Percentiles rank a stretch among this genome's conserved stretches.
phyloP scores from a whole-genome alignment of 2,329 filamentous ascomycete genomes.

The Aspergillus luchuensis region DNA sequence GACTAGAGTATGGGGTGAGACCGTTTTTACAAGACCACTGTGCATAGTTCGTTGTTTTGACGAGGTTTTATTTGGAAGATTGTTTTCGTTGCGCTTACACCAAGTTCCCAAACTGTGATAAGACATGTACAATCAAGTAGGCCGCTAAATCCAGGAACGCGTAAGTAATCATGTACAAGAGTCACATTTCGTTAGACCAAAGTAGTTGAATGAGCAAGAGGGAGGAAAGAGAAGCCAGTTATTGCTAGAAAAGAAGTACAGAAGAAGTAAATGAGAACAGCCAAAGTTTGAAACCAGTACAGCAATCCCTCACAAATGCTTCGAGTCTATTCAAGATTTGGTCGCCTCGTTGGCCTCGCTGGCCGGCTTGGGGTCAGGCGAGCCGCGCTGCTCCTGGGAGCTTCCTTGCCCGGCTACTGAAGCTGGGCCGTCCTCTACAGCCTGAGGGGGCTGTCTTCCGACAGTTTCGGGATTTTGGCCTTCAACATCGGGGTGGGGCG shows the following conservation, averaged over 20 bases:
- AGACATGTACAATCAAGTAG: conserved; percentile 5
- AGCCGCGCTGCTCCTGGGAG: conserved; percentile 38
- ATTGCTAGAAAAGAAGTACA: conserved; percentile 21
- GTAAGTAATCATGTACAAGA: conserved; percentile 20
- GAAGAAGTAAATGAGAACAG: conserved; percentile 15
- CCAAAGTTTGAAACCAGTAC: conserved; percentile 14
- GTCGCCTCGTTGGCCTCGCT: conserved; percentile 53
- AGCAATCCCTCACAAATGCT: conserved; percentile 23
- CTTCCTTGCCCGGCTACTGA: conserved; percentile 42
- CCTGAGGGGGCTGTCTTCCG: conserved; percentile 41
- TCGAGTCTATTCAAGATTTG: conserved; percentile 24
- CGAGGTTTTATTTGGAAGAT: conserved; percentile 34
- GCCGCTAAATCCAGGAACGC: conserved; percentile 2
- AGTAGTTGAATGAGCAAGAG: conserved; percentile 7
- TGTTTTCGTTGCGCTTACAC: conserved; percentile 27
- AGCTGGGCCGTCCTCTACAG: conserved; percentile 42
- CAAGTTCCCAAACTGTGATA: background rate
- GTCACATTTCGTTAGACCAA: conserved; percentile 23
- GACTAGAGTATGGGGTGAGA: conserved; percentile 27
- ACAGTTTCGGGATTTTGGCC: conserved; percentile 61
- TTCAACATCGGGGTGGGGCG: conserved; percentile 59
- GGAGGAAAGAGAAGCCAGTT: conserved; percentile 1
- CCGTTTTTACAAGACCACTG: conserved; percentile 29
- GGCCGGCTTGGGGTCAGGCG: conserved; percentile 47
- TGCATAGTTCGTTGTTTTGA: conserved; percentile 36